Conservation (phyloP, 2,329 filamentous ascomycete genomes). For the Alternaria sp. region DNA sequence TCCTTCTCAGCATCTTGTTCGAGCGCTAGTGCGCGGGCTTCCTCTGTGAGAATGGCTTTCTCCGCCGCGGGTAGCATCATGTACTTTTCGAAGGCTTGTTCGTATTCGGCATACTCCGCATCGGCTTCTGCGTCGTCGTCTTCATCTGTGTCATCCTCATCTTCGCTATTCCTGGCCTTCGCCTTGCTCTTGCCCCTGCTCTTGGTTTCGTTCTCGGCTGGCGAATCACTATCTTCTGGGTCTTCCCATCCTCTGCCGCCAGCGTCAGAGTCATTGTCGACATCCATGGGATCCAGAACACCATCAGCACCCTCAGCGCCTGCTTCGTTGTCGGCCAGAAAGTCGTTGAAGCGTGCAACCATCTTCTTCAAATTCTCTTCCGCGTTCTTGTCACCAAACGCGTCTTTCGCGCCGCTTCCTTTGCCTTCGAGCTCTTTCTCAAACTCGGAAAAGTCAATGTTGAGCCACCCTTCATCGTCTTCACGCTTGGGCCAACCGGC, state of each 20-base stretch:
- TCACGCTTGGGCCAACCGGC: constrained; percentile 71
- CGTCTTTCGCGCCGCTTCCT: constrained; percentile 30
- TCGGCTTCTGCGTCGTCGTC: constrained; percentile 65
- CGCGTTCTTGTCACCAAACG: constrained; percentile 69
- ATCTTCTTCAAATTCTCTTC: constrained; percentile 86
- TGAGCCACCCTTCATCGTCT: constrained; percentile 88
- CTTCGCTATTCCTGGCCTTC: constrained; percentile 57
- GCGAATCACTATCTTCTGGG: constrained; percentile 51
- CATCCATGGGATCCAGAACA: constrained; percentile 68
- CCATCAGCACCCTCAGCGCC: constrained; percentile 79
- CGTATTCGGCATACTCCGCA: constrained; percentile 72
- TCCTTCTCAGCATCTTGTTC: constrained; percentile 51
- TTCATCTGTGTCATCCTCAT: constrained; percentile 34
- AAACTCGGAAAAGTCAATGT: constrained; percentile 90
- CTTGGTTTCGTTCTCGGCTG: constrained; percentile 47
- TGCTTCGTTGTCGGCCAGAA: constrained; percentile 84
- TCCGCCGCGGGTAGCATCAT: constrained; percentile 69
- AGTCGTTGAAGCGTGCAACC: constrained; percentile 90
- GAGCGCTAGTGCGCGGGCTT: constrained; percentile 44
- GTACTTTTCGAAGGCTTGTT: constrained; percentile 82
- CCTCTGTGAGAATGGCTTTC: constrained; percentile 41
- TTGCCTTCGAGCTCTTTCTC: constrained; percentile 74
- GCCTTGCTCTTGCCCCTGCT: constrained; percentile 61
- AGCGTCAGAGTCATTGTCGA: constrained; percentile 63
- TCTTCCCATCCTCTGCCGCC: constrained; percentile 54